Evolutionary conservation across 2,329 filamentous ascomycete genomes (phyloP), one percentile per base, ranked within the genome.

Genomic region (Conoideocrella luteorostrata): DNA sequence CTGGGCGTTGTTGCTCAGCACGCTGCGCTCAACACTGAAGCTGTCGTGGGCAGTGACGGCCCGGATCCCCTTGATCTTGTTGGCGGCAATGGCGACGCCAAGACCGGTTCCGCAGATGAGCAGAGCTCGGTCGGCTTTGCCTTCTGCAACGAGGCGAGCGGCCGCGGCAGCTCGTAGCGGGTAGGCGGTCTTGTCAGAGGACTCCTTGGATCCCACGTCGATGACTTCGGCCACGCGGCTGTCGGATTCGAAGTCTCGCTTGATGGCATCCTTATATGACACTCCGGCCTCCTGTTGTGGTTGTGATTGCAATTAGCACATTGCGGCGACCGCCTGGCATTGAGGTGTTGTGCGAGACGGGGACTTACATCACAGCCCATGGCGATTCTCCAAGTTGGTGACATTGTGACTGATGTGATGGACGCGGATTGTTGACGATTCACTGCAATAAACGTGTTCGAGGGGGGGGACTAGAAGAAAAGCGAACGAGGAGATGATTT

Each of bases 21-120:
- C 77, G 17, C 84, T 81, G 39, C 87, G 70, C 73, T 94, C 88
- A 5, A 94, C 86, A 44, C 77, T 83, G 70, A 90, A 95, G 52
- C 81, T 83, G 61, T 94, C 88, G 62, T 95, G 88, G 1, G 88
- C 88, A 5, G 88, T 94, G 15, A 94, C 88, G n/a, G 88, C 88
- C 20, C 88, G 74, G 48, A 94, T 80, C 5, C 88, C 88, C 45
- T 81, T 83, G 51, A 94, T 80, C 65, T 94, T 94, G 74, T 94
- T 94, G 52, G 88, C 88, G n/a, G 79, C 70, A 60, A 94, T 94
- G 55, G 88, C 88, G 7, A 95, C 88, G 17, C 88, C 88, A 7
- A 95, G 75, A 0, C 88, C 88, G 0, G 88, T 94, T 3, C 88
- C 88, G 67, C 88, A 94, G 68, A 94, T 87, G 33, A 89, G 69